Evolutionary conservation across 305 asterid species (phyloP).

Genomic region (Fraxinus sp.): DNA sequence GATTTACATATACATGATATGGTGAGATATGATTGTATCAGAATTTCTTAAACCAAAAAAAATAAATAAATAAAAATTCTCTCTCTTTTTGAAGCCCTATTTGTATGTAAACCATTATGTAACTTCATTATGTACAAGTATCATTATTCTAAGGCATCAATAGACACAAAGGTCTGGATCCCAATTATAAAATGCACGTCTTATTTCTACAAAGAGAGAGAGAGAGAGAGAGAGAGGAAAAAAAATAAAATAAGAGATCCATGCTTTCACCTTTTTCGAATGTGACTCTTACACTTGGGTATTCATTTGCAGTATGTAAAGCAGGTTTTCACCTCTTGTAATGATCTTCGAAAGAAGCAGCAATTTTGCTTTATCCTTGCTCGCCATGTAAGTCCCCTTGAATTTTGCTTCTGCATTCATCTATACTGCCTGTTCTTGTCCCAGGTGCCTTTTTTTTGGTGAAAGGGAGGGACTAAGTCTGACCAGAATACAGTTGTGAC

Average conservation of each 20-base stretch:
- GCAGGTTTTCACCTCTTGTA: constrained; percentile 66
- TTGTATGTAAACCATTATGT: neutral
- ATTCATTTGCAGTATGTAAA: constrained; percentile 72
- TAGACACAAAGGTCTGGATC: neutral
- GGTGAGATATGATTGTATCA: neutral
- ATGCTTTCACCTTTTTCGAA: neutral
- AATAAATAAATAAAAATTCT: too few species aligned
- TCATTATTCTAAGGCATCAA: neutral
- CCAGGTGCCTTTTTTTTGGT: neutral
- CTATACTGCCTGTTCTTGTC: neutral
- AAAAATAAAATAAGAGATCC: neutral
- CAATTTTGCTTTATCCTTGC: constrained; percentile 91
- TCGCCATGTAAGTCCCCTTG: constrained; percentile 72
- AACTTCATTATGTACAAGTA: neutral
- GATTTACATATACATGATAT: neutral
- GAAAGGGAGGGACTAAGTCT: neutral
- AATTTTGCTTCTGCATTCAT: constrained; percentile 11
- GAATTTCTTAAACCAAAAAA: neutral
- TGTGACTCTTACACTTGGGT: constrained; percentile 25
- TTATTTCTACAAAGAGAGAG: neutral
- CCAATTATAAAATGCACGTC: constrained; percentile 5
- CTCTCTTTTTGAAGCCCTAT: neutral
- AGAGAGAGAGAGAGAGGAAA: too few species aligned
- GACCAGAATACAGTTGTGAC: neutral
- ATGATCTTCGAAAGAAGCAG: constrained; percentile 60